Evolutionary conservation across 2,329 filamentous ascomycete genomes (phyloP).

Genomic region (Talaromyces sp.): DNA sequence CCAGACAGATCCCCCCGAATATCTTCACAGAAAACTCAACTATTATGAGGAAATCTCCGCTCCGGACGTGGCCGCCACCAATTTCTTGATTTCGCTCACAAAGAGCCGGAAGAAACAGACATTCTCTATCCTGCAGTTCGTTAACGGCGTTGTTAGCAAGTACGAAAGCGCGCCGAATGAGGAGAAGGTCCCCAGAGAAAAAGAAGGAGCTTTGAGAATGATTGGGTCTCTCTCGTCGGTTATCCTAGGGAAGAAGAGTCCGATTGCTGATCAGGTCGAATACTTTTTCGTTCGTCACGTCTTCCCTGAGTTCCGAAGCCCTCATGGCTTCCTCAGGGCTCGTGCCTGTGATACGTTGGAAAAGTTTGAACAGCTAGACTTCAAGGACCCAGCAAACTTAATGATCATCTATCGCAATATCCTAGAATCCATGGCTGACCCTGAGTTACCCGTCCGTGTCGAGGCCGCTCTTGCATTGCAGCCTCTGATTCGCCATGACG

Average conservation of each 20-base stretch:
- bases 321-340: slow-evolving; percentile 85
- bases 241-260: slow-evolving; percentile 95
- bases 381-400: slow-evolving; percentile 93
- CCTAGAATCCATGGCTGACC: slow-evolving; percentile 91
- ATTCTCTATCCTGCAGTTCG: slow-evolving; percentile 87
- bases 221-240: slow-evolving; percentile 92
- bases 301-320: slow-evolving; percentile 93
- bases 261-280: slow-evolving; percentile 94
- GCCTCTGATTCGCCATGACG: slow-evolving; percentile 89
- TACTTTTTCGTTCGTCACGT: slow-evolving; percentile 98
- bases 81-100: slow-evolving; percentile 90
- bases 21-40: slow-evolving; percentile 93
- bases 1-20: slow-evolving; percentile 89
- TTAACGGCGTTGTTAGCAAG: slow-evolving; percentile 89
- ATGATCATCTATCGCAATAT: slow-evolving; percentile 96
- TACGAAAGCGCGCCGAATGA: slow-evolving; percentile 80
- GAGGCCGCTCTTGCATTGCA: slow-evolving; percentile 91
- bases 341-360: slow-evolving; percentile 95
- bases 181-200: slow-evolving; percentile 89
- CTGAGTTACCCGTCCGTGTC: slow-evolving; percentile 87
- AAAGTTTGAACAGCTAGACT: slow-evolving; percentile 96
- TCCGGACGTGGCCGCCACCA: slow-evolving; percentile 91
- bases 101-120: slow-evolving; percentile 94
- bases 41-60: slow-evolving; percentile 96
- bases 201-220: slow-evolving; percentile 95